These are phyloP conservation scores for Juncus effusus DNA, from an alignment of 176 grass and related monocot genomes.

Conservation along the genomic window DNA sequence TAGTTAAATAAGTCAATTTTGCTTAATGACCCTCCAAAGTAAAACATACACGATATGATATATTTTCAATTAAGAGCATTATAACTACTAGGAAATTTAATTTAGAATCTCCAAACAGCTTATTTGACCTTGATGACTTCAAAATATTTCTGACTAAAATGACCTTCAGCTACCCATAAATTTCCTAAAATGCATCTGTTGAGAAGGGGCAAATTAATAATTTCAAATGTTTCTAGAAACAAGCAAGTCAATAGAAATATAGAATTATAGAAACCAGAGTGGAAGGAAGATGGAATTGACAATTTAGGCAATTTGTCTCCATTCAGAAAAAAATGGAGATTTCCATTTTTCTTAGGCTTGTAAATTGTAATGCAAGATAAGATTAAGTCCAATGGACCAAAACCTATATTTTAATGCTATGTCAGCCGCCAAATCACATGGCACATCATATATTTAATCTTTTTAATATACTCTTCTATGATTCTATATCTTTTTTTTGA, in stretches of 20 bases:
- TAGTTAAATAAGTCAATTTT: no score
- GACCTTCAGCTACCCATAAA: constrained; percentile 5
- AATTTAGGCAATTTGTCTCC: not conserved
- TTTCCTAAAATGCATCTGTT: not conserved
- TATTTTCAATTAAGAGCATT: no score
- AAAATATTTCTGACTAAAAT: constrained; percentile 5
- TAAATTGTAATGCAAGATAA: no score
- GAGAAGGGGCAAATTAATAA: not conserved
- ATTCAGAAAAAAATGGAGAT: constrained; percentile 4
- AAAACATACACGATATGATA: no score
- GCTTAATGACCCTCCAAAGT: no score
- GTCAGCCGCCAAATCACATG: no score
- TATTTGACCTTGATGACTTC: not conserved
- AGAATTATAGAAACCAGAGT: not conserved
- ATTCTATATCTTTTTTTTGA: not conserved
- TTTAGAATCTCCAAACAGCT: no score
- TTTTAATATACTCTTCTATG: not conserved
- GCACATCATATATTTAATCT: no score
- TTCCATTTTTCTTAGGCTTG: no score
- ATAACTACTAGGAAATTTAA: no score
- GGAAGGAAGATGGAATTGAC: not conserved
- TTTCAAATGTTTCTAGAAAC: constrained; percentile 10
- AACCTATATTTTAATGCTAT: no score
- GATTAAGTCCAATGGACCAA: no score
- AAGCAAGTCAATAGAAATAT: not conserved